Percentiles rank a stretch among this genome's conserved stretches.
Conservation (phyloP, 495 filamentous ascomycete species). For the Stereocaulon alpinum region DNA sequence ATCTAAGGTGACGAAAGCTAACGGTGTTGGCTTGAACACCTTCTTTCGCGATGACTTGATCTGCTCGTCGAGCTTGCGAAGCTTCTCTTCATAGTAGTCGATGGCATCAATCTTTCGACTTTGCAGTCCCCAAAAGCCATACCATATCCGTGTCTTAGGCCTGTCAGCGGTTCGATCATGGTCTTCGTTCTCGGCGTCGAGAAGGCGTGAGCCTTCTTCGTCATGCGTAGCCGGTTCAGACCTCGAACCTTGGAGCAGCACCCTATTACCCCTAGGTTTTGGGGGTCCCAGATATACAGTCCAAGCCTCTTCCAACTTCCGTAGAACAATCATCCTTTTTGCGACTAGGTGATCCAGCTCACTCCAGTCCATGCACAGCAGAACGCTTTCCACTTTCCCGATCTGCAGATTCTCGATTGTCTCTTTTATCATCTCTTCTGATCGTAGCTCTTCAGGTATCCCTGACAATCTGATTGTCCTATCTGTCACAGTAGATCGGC, state of each 20-base stretch:
- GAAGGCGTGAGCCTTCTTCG: conserved; percentile 41
- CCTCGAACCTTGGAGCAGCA: conserved; percentile 4
- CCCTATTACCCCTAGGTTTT: conserved; percentile 6
- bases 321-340: conserved; percentile 50
- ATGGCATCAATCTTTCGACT: conserved; percentile 76
- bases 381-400: conserved; percentile 87
- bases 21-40: conserved; percentile 63
- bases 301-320: conserved; percentile 78
- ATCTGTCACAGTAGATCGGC: conserved; percentile 87
- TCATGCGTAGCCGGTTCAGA: conserved; percentile 23
- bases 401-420: conserved; percentile 82
- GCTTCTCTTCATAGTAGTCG: conserved; percentile 80
- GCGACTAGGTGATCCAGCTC: conserved; percentile 68
- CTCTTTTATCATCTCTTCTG: conserved; percentile 73
- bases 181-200: conserved; percentile 35
- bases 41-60: conserved; percentile 62
- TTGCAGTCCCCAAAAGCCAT: conserved; percentile 64
- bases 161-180: conserved; percentile 38
- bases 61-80: conserved; percentile 70
- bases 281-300: conserved; percentile 52
- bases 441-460: conserved; percentile 68
- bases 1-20: conserved; percentile 96
- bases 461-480: conserved; percentile 86
- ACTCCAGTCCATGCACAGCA: conserved; percentile 78
- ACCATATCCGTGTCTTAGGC: conserved; percentile 66